These are phyloP conservation scores for Calonectria ilicicola DNA, from an alignment of 2,329 filamentous ascomycete species.

Conservation along the genomic window DNA sequence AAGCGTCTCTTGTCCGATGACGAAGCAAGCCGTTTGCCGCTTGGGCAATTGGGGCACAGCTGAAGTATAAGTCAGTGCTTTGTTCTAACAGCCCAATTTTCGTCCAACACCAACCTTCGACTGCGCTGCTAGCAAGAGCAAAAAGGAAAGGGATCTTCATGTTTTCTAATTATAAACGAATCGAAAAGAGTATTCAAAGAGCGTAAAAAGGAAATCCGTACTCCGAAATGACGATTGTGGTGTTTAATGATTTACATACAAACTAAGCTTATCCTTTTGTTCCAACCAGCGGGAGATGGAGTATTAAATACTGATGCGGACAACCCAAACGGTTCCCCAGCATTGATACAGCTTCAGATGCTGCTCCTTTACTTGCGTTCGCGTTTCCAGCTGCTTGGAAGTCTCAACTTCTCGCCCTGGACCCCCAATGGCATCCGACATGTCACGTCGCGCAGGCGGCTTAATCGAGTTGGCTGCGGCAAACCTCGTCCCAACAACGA, in stretches of 20 bases:
- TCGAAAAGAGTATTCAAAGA: background rate
- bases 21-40: conserved; percentile 62
- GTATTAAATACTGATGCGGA: background rate
- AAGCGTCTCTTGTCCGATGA: conserved; percentile 62
- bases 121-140: conserved; percentile 27
- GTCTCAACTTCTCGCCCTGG: background rate
- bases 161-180: background rate
- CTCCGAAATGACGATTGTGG: background rate
- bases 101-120: conserved; percentile 31
- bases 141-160: conserved; percentile 37
- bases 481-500: conserved; percentile 27
- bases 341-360: background rate
- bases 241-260: background rate
- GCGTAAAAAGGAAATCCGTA: background rate
- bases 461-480: conserved; percentile 30
- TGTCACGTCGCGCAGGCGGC: conserved; percentile 27
- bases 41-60: conserved; percentile 31
- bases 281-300: background rate
- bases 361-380: background rate
- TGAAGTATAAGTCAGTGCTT: background rate
- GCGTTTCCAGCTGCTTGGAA: background rate
- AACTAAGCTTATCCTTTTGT: background rate
- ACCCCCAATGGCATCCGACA: conserved; percentile 17
- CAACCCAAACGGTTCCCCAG: background rate
- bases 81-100: background rate